These are phyloP conservation scores for Kazachstania taianensis DNA, from an alignment of 805 yeast genomes.

Conservation along the genomic window DNA sequence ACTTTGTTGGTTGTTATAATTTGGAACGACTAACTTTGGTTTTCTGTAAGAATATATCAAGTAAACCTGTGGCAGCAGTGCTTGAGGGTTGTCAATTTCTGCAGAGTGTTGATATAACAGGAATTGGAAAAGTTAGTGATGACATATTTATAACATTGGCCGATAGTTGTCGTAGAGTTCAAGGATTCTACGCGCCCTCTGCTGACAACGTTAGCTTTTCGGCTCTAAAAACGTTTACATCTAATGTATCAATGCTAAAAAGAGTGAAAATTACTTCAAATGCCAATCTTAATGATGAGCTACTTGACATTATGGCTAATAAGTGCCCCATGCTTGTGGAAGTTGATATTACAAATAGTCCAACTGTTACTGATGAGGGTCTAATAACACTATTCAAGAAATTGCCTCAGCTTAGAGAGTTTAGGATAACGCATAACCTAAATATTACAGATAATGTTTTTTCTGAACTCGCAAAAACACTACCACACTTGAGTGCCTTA, in stretches of 20 bases:
- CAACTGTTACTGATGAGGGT: constrained; percentile 57
- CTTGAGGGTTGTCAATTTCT: constrained; percentile 56
- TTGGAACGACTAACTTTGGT: constrained; percentile 81
- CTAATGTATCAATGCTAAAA: constrained; percentile 62
- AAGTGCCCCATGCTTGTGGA: constrained; percentile 77
- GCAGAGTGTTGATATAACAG: constrained; percentile 82
- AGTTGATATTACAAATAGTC: constrained; percentile 77
- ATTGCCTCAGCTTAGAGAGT: constrained; percentile 69
- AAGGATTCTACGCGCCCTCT: constrained; percentile 84
- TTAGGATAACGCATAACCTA: constrained; percentile 65
- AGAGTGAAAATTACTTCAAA: constrained; percentile 76
- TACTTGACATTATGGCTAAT: constrained; percentile 49
- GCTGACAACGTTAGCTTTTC: constrained; percentile 61
- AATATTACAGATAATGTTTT: constrained; percentile 63
- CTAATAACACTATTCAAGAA: constrained; percentile 47
- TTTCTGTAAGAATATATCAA: constrained; percentile 59
- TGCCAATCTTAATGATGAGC: constrained; percentile 50
- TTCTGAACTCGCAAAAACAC: constrained; percentile 18
- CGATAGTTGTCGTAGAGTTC: constrained; percentile 59
- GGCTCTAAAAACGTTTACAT: constrained; percentile 50
- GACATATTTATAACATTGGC: constrained; percentile 62
- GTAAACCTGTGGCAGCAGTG: constrained; percentile 50
- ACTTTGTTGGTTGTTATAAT: constrained; percentile 59
- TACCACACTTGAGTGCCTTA: constrained; percentile 44
- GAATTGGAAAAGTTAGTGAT: constrained; percentile 61